These are phyloP conservation scores for Simplicillium aogashimaense DNA, from an alignment of 2,329 filamentous ascomycete species.

Conservation along the genomic window DNA sequence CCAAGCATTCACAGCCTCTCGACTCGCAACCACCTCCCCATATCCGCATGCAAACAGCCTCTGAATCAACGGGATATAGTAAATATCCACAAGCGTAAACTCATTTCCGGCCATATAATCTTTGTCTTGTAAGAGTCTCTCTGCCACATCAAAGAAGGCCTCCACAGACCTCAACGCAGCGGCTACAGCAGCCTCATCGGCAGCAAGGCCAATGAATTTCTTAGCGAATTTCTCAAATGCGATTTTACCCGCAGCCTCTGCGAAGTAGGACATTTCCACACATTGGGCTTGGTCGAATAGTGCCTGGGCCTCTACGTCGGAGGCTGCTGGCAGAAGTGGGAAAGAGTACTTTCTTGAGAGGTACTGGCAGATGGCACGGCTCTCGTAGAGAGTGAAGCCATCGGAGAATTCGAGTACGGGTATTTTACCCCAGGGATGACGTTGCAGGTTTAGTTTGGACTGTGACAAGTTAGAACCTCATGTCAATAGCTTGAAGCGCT, in stretches of 20 bases:
- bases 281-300: constrained; percentile 33
- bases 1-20: constrained; percentile 27
- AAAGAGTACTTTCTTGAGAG: constrained; percentile 34
- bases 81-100: constrained; percentile 34
- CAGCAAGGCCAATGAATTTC: constrained; percentile 28
- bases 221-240: constrained; percentile 35
- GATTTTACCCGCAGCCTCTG: constrained; percentile 30
- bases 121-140: constrained; percentile 24
- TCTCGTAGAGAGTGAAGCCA: constrained; percentile 34
- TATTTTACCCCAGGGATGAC: constrained; percentile 31
- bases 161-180: constrained; percentile 25
- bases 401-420: constrained; percentile 26
- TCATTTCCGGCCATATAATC: constrained; percentile 33
- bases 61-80: constrained; percentile 33
- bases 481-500: too few species aligned
- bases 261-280: constrained; percentile 31
- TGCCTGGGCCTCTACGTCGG: constrained; percentile 28
- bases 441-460: constrained; percentile 18
- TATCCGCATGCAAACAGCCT: constrained; percentile 30
- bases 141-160: constrained; percentile 31
- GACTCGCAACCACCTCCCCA: constrained; percentile 22
- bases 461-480: too few species aligned
- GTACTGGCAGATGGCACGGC: constrained; percentile 36
- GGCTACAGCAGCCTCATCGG: constrained; percentile 28
- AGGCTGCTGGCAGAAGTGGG: constrained; percentile 26